Conservation (phyloP, 1,139 yeast species). For the Sugiyamaella xylanicola region DNA sequence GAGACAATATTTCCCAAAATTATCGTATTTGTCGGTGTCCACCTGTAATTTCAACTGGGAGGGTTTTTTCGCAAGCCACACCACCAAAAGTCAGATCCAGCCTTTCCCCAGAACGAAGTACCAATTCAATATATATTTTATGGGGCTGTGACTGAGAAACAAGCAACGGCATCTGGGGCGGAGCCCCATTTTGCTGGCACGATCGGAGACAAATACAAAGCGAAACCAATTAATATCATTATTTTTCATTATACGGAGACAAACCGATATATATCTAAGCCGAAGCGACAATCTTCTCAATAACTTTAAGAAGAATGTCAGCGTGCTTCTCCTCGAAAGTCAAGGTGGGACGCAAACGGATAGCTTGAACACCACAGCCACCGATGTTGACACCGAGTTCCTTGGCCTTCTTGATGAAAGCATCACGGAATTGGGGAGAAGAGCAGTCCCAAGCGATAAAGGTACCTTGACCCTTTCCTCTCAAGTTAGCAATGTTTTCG, state of each 20-base stretch:
- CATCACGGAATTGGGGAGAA: constrained; percentile 56
- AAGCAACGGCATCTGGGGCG: background rate
- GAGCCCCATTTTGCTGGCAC: too few relatives aligned
- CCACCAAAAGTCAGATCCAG: too few relatives aligned
- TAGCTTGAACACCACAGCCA: constrained; percentile 74
- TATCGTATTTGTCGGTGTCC: too few relatives aligned
- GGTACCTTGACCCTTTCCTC: constrained; percentile 77
- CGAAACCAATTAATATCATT: background rate
- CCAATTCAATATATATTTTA: too few relatives aligned
- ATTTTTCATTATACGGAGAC: constrained; percentile 8
- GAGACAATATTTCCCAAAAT: too few relatives aligned
- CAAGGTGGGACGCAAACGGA: constrained; percentile 76
- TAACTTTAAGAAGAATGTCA: constrained; percentile 54
- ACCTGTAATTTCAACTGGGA: too few relatives aligned
- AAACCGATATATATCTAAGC: constrained; percentile 6
- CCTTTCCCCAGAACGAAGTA: too few relatives aligned
- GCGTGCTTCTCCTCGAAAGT: constrained; percentile 77
- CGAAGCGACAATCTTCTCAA: constrained; percentile 36
- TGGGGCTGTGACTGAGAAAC: background rate
- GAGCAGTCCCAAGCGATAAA: constrained; percentile 77
- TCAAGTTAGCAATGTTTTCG: constrained; percentile 53
- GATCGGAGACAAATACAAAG: too few relatives aligned
- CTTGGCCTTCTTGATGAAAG: constrained; percentile 59
- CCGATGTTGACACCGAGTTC: constrained; percentile 72
- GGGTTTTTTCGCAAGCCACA: too few relatives aligned